These are phyloP conservation scores for Hypoxylon rubiginosum DNA, from an alignment of 2,329 filamentous ascomycete species.

Conservation along the genomic window DNA sequence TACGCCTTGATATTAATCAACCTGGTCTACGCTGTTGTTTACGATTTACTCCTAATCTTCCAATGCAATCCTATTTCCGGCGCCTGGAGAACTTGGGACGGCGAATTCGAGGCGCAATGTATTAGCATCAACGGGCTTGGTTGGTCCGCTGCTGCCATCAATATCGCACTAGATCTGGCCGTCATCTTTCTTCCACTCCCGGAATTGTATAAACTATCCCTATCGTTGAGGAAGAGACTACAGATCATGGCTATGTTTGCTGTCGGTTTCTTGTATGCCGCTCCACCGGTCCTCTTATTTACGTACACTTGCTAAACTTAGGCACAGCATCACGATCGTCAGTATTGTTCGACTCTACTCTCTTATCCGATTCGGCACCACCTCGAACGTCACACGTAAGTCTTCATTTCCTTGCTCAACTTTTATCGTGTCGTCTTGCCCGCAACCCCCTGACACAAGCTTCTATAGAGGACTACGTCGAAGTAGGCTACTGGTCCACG, in stretches of 20 bases:
- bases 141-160: conserved; percentile 52
- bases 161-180: conserved; percentile 51
- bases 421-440: background rate
- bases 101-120: conserved; percentile 50
- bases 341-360: conserved; percentile 49
- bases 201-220: conserved; percentile 46
- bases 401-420: conserved; percentile 10
- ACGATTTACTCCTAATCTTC: conserved; percentile 48
- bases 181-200: conserved; percentile 52
- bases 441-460: conserved; percentile 12
- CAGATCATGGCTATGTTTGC: conserved; percentile 55
- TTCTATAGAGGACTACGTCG: conserved; percentile 50
- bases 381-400: conserved; percentile 48
- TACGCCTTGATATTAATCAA: conserved; percentile 51
- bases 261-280: conserved; percentile 52
- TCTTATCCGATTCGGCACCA: conserved; percentile 47
- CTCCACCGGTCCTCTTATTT: background rate
- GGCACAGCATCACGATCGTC: conserved; percentile 48
- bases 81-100: conserved; percentile 53
- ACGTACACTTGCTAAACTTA: conserved; percentile 20
- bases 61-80: conserved; percentile 51
- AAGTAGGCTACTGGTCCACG: conserved; percentile 52
- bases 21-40: conserved; percentile 44
- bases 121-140: conserved; percentile 51
- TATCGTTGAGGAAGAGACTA: conserved; percentile 51